A percentile compares a stretch with the other conserved stretches of the same genome.
phyloP scores from a whole-genome alignment of 805 yeast species.

The Suhomyces kilbournensis region DNA sequence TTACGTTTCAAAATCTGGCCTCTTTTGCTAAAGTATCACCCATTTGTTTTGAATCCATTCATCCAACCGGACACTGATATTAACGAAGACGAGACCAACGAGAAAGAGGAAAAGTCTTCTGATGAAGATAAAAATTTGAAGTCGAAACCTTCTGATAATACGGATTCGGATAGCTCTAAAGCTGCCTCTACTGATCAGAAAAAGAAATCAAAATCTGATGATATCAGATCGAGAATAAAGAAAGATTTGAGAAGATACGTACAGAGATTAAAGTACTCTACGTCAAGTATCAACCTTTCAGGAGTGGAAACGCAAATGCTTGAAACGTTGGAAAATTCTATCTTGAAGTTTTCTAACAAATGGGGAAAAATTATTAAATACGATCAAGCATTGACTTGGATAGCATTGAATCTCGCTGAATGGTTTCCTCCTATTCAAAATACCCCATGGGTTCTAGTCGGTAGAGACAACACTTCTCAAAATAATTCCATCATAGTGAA shows the following conservation, averaged over 20 bases:
- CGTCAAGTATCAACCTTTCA: slow-evolving; percentile 25
- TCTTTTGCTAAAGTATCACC: slow-evolving; percentile 72
- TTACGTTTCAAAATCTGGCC: slow-evolving; percentile 85
- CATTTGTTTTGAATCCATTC: slow-evolving; percentile 76
- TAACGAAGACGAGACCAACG: slow-evolving; percentile 15
- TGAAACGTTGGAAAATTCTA: slow-evolving; percentile 54
- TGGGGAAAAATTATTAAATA: slow-evolving; percentile 80
- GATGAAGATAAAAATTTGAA: neutral
- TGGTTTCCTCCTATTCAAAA: slow-evolving; percentile 73
- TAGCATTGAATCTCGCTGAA: slow-evolving; percentile 82
- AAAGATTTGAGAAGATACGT: slow-evolving; percentile 63
- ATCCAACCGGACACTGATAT: slow-evolving; percentile 56
- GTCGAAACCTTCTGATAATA: neutral
- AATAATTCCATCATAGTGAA: slow-evolving; percentile 28
- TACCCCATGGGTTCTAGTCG: slow-evolving; percentile 53
- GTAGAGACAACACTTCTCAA: slow-evolving; percentile 41
- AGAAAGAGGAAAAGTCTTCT: slow-evolving; percentile 4
- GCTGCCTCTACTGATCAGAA: neutral
- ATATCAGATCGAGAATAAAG: slow-evolving; percentile 37
- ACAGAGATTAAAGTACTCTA: slow-evolving; percentile 38
- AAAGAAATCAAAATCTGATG: slow-evolving; percentile 13
- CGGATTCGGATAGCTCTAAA: neutral
- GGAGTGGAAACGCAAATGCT: slow-evolving; percentile 53
- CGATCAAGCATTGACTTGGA: slow-evolving; percentile 82
- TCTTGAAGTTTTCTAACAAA: slow-evolving; percentile 61